Percentiles rank a stretch among this genome's conserved stretches.
phyloP scores from a whole-genome alignment of 1,284 basidiomycete genomes.

The Cystobasidium sp. region DNA sequence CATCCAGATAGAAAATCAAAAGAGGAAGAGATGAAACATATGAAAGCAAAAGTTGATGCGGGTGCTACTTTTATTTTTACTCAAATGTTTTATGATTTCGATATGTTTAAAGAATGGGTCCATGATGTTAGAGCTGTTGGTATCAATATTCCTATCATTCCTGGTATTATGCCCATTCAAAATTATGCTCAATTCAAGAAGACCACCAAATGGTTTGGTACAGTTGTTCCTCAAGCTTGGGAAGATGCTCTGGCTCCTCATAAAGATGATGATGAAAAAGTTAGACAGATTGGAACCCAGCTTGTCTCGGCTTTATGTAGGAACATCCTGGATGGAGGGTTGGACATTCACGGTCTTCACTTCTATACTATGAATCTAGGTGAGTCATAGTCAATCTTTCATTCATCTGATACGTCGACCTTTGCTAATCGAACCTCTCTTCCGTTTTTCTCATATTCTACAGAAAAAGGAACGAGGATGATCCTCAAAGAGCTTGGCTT shows the following conservation, averaged over 20 bases:
- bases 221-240: slow-evolving; percentile 73
- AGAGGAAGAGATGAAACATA: slow-evolving; percentile 73
- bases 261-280: slow-evolving; percentile 64
- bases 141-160: slow-evolving; percentile 87
- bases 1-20: slow-evolving; percentile 72
- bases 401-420: neutral
- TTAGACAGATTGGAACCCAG: slow-evolving; percentile 52
- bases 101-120: slow-evolving; percentile 79
- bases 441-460: too few species aligned
- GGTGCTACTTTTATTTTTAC: slow-evolving; percentile 96
- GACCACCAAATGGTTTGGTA: slow-evolving; percentile 84
- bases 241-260: slow-evolving; percentile 75
- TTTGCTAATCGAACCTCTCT: too few species aligned
- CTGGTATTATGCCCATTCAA: slow-evolving; percentile 98
- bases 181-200: slow-evolving; percentile 91
- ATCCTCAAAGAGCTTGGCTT: slow-evolving; percentile 52
- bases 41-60: slow-evolving; percentile 90
- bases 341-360: slow-evolving; percentile 50
- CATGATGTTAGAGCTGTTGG: slow-evolving; percentile 73
- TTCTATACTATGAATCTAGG: slow-evolving; percentile 57
- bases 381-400: slow-evolving; percentile 18
- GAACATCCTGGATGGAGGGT: slow-evolving; percentile 47
- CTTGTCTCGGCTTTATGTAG: slow-evolving; percentile 50
- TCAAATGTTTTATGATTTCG: slow-evolving; percentile 95
- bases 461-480: slow-evolving; percentile 52